Evolutionary conservation across 768 basidiomycete species (phyloP).

Genomic region (Ramaria sp.): DNA sequence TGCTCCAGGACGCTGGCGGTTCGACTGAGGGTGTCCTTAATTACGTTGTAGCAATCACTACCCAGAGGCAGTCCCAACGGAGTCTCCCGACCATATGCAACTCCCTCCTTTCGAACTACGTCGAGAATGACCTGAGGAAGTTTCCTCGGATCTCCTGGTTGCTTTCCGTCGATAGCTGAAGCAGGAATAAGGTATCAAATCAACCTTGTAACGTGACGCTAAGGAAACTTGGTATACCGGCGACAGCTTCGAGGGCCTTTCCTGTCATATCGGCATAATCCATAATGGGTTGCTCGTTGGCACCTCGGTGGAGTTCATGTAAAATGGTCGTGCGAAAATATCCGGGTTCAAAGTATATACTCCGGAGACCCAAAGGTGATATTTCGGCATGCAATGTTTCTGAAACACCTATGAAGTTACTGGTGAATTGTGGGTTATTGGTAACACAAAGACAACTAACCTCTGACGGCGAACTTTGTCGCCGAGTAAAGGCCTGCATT

Average conservation of each 20-base stretch:
- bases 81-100: constrained; percentile 13
- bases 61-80: constrained; percentile 5
- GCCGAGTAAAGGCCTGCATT: constrained; percentile 24
- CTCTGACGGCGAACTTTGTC: constrained; percentile 28
- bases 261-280: constrained; percentile 12
- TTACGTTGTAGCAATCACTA: neutral
- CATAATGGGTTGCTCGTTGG: constrained; percentile 1
- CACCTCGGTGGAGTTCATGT: neutral
- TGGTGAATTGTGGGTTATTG: too few relatives aligned
- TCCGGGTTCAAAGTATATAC: constrained; percentile 13
- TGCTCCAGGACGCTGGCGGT: neutral
- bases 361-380: constrained; percentile 13
- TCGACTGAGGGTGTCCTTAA: neutral
- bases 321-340: constrained; percentile 16
- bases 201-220: neutral
- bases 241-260: neutral
- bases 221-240: neutral
- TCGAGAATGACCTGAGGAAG: constrained; percentile 17
- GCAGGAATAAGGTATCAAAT: constrained; percentile 17
- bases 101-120: constrained; percentile 16
- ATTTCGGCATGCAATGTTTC: constrained; percentile 16
- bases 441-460: constrained; percentile 9
- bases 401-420: constrained; percentile 19
- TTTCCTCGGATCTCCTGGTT: constrained; percentile 18
- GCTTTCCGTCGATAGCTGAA: constrained; percentile 12